Percentiles rank a stretch among this genome's conserved stretches.
phyloP scores from a whole-genome alignment of 331 rosid species.

The Phaseolus coccineus region DNA sequence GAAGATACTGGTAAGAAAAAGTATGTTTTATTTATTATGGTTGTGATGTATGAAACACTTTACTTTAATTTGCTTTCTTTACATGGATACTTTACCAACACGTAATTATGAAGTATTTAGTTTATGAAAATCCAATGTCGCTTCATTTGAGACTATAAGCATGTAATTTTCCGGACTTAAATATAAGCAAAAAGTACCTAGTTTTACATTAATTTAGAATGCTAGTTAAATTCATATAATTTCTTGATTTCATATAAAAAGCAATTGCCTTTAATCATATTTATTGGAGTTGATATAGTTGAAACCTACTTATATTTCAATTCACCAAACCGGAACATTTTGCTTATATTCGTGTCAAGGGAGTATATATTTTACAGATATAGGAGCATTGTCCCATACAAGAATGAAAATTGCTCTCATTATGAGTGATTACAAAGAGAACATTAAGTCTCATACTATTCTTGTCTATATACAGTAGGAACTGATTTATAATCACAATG shows the following conservation, averaged over 20 bases:
- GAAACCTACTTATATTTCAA: too few relatives aligned
- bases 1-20: constrained; percentile 77
- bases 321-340: too few relatives aligned
- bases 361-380: neutral
- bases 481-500: too few relatives aligned
- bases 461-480: neutral
- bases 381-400: neutral
- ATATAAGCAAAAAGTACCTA: too few relatives aligned
- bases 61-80: neutral
- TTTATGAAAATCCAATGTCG: neutral
- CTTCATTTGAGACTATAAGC: neutral
- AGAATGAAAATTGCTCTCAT: neutral
- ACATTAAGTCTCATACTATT: neutral
- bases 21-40: constrained; percentile 1
- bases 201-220: too few relatives aligned
- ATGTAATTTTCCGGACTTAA: neutral
- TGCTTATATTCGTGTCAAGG: too few relatives aligned
- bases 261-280: too few relatives aligned
- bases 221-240: too few relatives aligned
- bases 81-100: too few relatives aligned
- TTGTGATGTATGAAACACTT: neutral
- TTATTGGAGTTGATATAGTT: too few relatives aligned
- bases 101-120: too few relatives aligned
- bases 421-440: neutral
- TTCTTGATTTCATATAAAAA: too few relatives aligned